These are phyloP conservation scores for Coffea humblotiana DNA, from an alignment of 305 asterid genomes.

Conservation along the genomic window DNA sequence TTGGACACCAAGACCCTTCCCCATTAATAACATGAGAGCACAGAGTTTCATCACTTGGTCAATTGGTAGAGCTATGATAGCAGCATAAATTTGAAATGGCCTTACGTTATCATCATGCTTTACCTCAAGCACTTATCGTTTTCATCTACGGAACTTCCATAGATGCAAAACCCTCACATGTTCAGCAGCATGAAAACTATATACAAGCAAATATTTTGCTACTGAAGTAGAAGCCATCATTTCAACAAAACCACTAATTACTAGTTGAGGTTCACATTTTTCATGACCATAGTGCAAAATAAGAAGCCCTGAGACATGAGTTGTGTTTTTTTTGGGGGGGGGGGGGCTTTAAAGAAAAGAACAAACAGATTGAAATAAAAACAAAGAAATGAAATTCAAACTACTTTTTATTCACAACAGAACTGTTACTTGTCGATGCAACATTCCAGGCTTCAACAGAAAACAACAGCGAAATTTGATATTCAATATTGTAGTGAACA, in stretches of 20 bases:
- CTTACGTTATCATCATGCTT: neutral
- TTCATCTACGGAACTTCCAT: neutral
- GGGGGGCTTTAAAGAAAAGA: neutral
- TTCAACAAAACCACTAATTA: neutral
- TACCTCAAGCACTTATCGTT: neutral
- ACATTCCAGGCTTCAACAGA: neutral
- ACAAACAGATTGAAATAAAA: neutral
- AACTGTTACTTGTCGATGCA: neutral
- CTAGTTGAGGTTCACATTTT: neutral
- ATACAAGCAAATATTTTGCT: neutral
- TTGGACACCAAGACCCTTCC: neutral
- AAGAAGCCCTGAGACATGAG: neutral
- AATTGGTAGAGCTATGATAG: neutral
- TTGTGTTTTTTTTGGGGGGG: neutral
- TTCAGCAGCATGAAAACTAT: constrained; percentile 10
- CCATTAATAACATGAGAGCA: neutral
- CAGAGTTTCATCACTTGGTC: neutral
- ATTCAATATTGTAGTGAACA: neutral
- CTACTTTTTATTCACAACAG: neutral
- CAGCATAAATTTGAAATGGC: neutral
- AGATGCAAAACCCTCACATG: neutral
- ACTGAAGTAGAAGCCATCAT: neutral
- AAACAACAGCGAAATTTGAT: neutral
- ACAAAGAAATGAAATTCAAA: neutral
- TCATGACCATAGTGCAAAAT: neutral